Conservation (phyloP, 2,329 filamentous ascomycete genomes). For the Aspergillus sp. region DNA sequence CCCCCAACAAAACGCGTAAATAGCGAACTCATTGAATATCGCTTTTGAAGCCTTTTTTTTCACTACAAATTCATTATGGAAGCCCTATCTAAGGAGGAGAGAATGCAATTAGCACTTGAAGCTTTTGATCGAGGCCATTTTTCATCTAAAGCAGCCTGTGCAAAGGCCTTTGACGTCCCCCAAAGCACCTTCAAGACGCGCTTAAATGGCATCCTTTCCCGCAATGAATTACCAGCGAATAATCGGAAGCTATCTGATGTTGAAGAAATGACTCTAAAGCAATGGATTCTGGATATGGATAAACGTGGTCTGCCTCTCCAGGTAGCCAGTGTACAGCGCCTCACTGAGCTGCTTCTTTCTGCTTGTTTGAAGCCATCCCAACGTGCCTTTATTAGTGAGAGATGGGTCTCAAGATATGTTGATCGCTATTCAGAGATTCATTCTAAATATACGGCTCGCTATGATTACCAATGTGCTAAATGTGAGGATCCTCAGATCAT, state of each 20-base stretch:
- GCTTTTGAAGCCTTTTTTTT: no score
- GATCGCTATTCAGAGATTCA: neutral
- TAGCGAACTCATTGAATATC: no score
- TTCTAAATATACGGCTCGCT: neutral
- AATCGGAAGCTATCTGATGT: neutral
- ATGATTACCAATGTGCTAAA: constrained; percentile 1
- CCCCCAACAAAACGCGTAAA: no score
- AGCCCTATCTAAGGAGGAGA: constrained; percentile 3
- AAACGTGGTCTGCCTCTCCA: neutral
- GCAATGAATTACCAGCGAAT: neutral
- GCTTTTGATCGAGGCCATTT: neutral
- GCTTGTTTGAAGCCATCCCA: neutral
- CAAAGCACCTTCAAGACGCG: neutral
- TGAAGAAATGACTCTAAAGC: neutral
- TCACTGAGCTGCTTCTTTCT: neutral
- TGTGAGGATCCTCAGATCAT: no score
- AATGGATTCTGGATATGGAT: neutral
- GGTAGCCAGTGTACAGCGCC: neutral
- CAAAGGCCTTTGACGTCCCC: neutral
- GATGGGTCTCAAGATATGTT: neutral
- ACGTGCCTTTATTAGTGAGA: no score
- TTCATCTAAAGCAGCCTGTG: neutral
- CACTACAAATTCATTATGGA: no score
- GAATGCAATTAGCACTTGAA: neutral
- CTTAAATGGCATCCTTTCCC: neutral